Base-by-base conservation (phyloP, 2,329 filamentous ascomycete genomes). In the Pezicula rhizophila region DNA sequence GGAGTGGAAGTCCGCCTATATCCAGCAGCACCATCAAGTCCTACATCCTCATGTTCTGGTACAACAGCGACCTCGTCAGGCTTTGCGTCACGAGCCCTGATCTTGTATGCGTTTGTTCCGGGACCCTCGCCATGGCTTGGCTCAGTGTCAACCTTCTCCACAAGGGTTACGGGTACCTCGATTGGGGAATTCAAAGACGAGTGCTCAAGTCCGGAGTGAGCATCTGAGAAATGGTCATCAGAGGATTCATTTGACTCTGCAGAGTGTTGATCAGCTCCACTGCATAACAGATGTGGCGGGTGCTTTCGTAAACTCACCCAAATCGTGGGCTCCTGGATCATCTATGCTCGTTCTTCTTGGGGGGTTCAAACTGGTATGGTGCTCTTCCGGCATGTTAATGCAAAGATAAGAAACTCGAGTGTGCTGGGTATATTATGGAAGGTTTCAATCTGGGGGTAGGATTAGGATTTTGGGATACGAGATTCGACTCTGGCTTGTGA, bases 191-290 rank as follows among this genome's bases (percentile, higher is more conserved):
- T 66, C 37, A 65, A 60, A 5, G 65, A 67, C 8, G 68, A 70
- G 62, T 66, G 77, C 56, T 61, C 54, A 5, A 59, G 66, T 50
- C 66, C 74, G 31, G 80, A 82, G 47, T 78, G 78, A 31, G 82
- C 82, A 63, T 86, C 82, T 45, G 79, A 84, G 65, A 84, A 86
- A 67, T 85, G 82, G 57, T 86, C 82, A 41, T 85, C 82, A 25
- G 80, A 84, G 53, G 40, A 42, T 10, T 85, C 82, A 43, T 81
- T 83, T 26, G 71, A 72, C 51, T 77, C 77, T 68, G 64, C 35
- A 45, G 15, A 10, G 34, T 26, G n/a, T 39, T 5, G 33, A 39
- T 58, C 46, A 56, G 51, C 43, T 53, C 20, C 14, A 35, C 14
- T 43, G 26, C 26, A 34, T 42, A 17, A 15, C 14, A 31, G 31